Percentiles rank a stretch among this genome's conserved stretches.
Evolutionary conservation across 1,139 yeast genomes (phyloP).

Genomic region (Pichia sp.): DNA sequence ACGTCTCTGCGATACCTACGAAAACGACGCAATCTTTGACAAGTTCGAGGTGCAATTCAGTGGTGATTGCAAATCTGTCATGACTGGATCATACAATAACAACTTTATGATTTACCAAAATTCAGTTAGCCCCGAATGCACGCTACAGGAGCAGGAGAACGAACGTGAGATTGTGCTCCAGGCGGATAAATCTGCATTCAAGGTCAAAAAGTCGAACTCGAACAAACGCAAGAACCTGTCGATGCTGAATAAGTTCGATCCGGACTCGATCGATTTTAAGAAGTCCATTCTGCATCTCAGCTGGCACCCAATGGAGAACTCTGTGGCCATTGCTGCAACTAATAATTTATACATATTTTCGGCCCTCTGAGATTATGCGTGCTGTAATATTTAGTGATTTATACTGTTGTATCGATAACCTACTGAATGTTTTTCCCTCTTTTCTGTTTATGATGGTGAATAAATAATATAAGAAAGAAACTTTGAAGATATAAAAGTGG

Average conservation of each 20-base stretch:
- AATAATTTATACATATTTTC: conserved; percentile 84
- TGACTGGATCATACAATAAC: conserved; percentile 97
- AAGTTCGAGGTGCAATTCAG: conserved; percentile 94
- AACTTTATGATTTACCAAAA: conserved; percentile 96
- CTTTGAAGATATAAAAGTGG: background rate
- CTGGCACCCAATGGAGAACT: conserved; percentile 97
- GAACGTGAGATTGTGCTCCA: conserved; percentile 81
- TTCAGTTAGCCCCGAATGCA: conserved; percentile 49
- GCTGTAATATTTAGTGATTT: background rate
- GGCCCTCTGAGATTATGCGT: conserved; percentile 41
- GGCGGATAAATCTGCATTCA: conserved; percentile 97
- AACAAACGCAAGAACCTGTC: conserved; percentile 30
- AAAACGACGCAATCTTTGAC: conserved; percentile 96
- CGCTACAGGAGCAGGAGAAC: conserved; percentile 15
- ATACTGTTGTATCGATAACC: conserved; percentile 1
- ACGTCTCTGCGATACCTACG: conserved; percentile 93
- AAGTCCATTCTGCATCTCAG: conserved; percentile 92
- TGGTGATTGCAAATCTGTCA: conserved; percentile 87
- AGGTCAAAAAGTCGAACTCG: conserved; percentile 54
- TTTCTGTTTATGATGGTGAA: background rate
- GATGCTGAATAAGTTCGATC: conserved; percentile 51
- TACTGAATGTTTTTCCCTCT: conserved; percentile 1
- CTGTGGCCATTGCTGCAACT: conserved; percentile 97
- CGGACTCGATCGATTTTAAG: conserved; percentile 88
- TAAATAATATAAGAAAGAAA: background rate